Evolutionary conservation across 306 rosid genomes (phyloP).

Genomic region (Prunus fruticosa): DNA sequence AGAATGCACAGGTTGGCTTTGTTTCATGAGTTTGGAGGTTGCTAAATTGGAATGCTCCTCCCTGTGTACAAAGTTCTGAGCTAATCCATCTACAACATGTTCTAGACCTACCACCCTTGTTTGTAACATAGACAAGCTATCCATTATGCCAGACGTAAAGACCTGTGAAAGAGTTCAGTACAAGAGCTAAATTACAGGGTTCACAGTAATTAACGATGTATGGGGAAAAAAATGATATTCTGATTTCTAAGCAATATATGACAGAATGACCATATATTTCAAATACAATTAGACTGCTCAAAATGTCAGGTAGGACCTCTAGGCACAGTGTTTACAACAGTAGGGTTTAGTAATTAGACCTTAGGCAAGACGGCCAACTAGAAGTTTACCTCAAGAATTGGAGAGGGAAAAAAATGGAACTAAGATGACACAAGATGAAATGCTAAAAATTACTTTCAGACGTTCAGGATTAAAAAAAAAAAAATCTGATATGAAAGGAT

Average conservation of each 20-base stretch:
- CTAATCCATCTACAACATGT: slow-evolving; percentile 54
- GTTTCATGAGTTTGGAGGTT: slow-evolving; percentile 54
- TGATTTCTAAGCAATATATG: background rate
- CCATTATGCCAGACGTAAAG: slow-evolving; percentile 63
- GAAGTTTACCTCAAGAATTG: too few species aligned
- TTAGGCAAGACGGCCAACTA: too few species aligned
- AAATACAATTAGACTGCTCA: background rate
- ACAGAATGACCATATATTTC: background rate
- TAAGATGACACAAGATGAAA: too few species aligned
- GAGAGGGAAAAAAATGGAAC: too few species aligned
- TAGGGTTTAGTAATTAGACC: background rate
- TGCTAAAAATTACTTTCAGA: too few species aligned
- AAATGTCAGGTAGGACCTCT: background rate
- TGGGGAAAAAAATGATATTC: background rate
- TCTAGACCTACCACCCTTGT: slow-evolving; percentile 70
- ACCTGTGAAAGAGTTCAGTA: slow-evolving; percentile 43
- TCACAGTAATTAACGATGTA: background rate
- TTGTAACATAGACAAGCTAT: slow-evolving; percentile 61
- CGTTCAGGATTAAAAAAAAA: too few species aligned
- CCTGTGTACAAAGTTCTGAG: slow-evolving; percentile 48
- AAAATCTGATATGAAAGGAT: too few species aligned
- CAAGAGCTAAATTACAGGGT: background rate
- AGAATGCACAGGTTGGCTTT: slow-evolving; percentile 45
- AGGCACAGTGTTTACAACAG: background rate
- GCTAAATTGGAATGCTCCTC: slow-evolving; percentile 46